A percentile compares a stretch with the other conserved stretches of the same genome.
phyloP scores from a whole-genome alignment of 495 filamentous ascomycete genomes.

The Penicillium verhagenii region DNA sequence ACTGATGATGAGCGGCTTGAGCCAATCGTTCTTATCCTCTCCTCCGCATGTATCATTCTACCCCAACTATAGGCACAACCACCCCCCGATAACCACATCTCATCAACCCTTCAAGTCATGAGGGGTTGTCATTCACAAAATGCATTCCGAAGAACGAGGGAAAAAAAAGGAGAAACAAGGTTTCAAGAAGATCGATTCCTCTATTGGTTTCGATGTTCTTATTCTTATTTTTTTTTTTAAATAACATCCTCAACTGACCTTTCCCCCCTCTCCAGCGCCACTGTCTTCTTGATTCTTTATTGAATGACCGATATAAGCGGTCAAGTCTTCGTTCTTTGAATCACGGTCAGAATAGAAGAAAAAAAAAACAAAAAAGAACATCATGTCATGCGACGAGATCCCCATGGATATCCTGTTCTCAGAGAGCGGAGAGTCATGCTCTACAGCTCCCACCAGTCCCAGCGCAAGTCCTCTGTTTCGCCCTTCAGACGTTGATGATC shows the following conservation, averaged over 20 bases:
- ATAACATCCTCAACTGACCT: not conserved
- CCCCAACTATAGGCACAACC: not conserved
- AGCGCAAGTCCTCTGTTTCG: constrained; percentile 48
- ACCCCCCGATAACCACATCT: not conserved
- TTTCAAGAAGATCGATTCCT: not conserved
- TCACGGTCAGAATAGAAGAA: not conserved
- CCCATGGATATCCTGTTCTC: constrained; percentile 29
- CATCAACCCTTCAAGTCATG: not conserved
- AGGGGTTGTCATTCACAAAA: not conserved
- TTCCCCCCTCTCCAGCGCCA: not conserved
- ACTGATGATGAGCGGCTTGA: not conserved
- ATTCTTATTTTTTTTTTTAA: too few relatives aligned
- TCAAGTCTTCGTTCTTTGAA: not conserved
- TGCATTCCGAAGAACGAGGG: too few relatives aligned
- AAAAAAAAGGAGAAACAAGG: not conserved
- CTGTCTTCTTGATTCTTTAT: not conserved
- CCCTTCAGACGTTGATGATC: constrained; percentile 30
- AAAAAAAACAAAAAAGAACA: not conserved
- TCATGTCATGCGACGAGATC: constrained; percentile 17
- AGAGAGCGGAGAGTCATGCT: constrained; percentile 27
- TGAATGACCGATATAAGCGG: not conserved
- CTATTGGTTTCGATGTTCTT: not conserved
- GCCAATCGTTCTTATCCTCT: not conserved
- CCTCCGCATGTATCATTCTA: not conserved
- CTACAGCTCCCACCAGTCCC: constrained; percentile 55